A percentile compares a stretch with the other conserved stretches of the same genome.
phyloP scores from a whole-genome alignment of 2,329 filamentous ascomycete genomes.

The Intubia oerlemansii region DNA sequence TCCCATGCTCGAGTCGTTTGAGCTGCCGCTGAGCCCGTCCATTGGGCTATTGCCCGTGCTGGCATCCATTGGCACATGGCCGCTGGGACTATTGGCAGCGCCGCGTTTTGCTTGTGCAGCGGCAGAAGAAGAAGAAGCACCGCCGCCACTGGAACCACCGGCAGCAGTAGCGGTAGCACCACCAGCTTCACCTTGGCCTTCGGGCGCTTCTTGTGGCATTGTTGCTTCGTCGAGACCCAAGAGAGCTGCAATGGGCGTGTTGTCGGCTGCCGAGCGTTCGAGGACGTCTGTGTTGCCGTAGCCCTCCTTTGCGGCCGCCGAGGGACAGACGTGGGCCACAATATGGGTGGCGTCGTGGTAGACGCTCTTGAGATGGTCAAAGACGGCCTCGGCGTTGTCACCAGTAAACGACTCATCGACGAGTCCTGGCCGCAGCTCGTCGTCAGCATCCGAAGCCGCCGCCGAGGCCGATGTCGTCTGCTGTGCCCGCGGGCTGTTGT shows the following conservation, averaged over 20 bases:
- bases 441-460: slow-evolving; percentile 6
- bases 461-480: slow-evolving; percentile 9
- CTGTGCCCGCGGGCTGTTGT: too few species aligned
- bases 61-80: too few species aligned
- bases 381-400: background rate
- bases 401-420: too few species aligned
- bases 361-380: background rate
- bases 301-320: slow-evolving; percentile 1
- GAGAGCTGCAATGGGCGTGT: slow-evolving; percentile 12
- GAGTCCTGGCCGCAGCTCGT: too few species aligned
- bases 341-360: slow-evolving; percentile 1
- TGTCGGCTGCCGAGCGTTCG: slow-evolving; percentile 11
- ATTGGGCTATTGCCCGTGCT: background rate
- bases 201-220: too few species aligned
- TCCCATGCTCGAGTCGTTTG: background rate
- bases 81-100: too few species aligned
- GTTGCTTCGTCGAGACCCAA: too few species aligned
- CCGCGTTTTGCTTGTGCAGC: too few species aligned
- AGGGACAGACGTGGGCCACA: slow-evolving; percentile 4
- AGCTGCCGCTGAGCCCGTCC: background rate
- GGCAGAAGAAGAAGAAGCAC: too few species aligned
- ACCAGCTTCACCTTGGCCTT: too few species aligned
- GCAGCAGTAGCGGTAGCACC: too few species aligned
- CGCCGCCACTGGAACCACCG: too few species aligned
- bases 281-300: slow-evolving; percentile 10